Percentiles rank a stretch among this genome's conserved stretches.
Conservation (phyloP, 208 protist genomes). For the Crithidia bombi region DNA sequence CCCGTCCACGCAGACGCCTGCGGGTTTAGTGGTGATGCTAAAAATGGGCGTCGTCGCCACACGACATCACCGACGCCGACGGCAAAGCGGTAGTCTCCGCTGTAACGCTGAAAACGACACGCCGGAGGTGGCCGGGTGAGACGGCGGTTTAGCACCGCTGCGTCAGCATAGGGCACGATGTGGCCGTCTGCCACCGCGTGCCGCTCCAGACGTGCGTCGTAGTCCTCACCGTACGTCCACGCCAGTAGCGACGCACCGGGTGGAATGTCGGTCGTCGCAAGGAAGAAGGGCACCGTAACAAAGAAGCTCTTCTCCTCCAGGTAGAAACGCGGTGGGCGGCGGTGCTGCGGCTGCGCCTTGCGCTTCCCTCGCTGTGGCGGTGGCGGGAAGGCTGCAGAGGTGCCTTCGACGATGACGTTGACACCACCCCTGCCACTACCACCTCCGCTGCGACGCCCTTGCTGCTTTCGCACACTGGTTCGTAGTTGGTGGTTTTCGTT, state of each 20-base stretch:
- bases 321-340: conserved; percentile 40
- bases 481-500: conserved; percentile 1
- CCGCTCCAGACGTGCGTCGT: conserved; percentile 86
- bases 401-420: background rate
- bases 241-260: conserved; percentile 70
- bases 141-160: conserved; percentile 64
- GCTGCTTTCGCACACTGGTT: background rate
- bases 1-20: background rate
- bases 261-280: conserved; percentile 75
- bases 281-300: conserved; percentile 83
- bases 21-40: background rate
- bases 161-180: conserved; percentile 71
- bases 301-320: conserved; percentile 69
- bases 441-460: background rate
- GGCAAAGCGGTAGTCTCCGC: conserved; percentile 80
- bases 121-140: background rate
- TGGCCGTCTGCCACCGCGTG: conserved; percentile 62
- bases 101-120: conserved; percentile 66
- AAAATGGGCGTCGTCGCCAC: conserved; percentile 64
- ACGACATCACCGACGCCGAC: conserved; percentile 75
- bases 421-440: no score
- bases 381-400: background rate
- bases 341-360: conserved; percentile 16
- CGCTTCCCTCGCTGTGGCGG: conserved; percentile 15
- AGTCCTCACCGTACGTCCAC: conserved; percentile 90